Evolutionary conservation across 2,329 filamentous ascomycete genomes (phyloP).

Genomic region (Fusarium siculi): DNA sequence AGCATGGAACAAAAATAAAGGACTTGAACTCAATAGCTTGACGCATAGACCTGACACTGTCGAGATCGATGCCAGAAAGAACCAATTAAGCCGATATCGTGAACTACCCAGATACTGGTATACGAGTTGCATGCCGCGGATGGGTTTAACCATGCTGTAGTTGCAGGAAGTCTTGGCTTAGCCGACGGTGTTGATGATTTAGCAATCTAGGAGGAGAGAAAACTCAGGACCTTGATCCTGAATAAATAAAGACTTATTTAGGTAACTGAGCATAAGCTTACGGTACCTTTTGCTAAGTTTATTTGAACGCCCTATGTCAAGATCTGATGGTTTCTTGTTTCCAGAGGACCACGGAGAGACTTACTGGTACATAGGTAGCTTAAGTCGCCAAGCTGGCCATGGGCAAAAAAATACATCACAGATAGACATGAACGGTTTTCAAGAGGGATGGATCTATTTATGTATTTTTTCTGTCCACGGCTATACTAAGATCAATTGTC

Average conservation of each 20-base stretch:
- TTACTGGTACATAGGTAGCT: too few species aligned
- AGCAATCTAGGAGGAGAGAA: too few species aligned
- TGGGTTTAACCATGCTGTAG: too few species aligned
- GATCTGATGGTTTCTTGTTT: background rate
- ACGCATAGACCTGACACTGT: background rate
- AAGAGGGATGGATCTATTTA: constrained; percentile 41
- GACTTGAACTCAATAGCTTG: background rate
- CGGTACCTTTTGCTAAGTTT: background rate
- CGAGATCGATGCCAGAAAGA: background rate
- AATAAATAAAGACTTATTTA: background rate
- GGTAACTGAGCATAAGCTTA: background rate
- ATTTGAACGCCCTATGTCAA: background rate
- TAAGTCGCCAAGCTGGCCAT: background rate
- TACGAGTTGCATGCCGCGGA: background rate
- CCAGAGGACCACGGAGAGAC: background rate
- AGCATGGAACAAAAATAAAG: background rate
- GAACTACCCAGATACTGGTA: background rate
- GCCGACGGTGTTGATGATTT: too few species aligned
- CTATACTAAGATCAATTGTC: constrained; percentile 40
- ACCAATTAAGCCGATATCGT: background rate
- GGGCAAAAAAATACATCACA: background rate
- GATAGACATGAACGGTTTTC: background rate
- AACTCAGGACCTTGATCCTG: background rate
- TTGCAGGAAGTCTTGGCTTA: too few species aligned
- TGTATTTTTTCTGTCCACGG: constrained; percentile 38